Evolutionary conservation across 768 basidiomycete species (phyloP).

Genomic region (Lactarius indigo): DNA sequence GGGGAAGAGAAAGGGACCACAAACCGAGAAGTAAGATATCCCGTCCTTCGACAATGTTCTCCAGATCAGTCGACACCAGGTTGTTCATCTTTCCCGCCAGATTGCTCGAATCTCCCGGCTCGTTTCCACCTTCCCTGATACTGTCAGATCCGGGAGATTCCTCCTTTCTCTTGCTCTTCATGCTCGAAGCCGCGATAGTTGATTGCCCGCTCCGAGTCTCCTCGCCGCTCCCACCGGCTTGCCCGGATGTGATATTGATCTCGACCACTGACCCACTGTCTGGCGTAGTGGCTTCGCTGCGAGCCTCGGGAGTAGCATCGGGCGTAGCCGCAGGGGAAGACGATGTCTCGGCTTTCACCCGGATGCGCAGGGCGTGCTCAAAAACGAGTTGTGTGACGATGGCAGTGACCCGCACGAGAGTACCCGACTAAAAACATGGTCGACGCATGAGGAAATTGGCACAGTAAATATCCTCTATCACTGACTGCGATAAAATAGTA

Average conservation of each 20-base stretch:
- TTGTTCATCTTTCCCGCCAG: no score
- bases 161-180: no score
- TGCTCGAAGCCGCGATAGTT: no score
- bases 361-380: no score
- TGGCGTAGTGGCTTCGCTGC: slow-evolving; percentile 24
- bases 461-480: neutral
- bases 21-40: slow-evolving; percentile 26
- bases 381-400: no score
- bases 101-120: no score
- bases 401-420: no score
- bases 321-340: slow-evolving; percentile 26
- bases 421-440: no score
- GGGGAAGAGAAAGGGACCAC: neutral
- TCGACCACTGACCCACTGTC: slow-evolving; percentile 29
- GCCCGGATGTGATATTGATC: neutral
- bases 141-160: no score
- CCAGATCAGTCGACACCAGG: slow-evolving; percentile 62
- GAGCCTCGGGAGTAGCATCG: slow-evolving; percentile 23
- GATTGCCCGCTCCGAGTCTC: slow-evolving; percentile 16
- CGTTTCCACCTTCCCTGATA: no score
- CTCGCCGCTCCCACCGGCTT: slow-evolving; percentile 13
- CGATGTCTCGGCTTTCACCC: slow-evolving; percentile 41
- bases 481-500: slow-evolving; percentile 43
- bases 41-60: slow-evolving; percentile 30
- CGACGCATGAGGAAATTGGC: no score